Percentiles rank a stretch among this genome's conserved stretches.
phyloP scores from a whole-genome alignment of 2,329 filamentous ascomycete species.

The Aspergillus texensis region DNA sequence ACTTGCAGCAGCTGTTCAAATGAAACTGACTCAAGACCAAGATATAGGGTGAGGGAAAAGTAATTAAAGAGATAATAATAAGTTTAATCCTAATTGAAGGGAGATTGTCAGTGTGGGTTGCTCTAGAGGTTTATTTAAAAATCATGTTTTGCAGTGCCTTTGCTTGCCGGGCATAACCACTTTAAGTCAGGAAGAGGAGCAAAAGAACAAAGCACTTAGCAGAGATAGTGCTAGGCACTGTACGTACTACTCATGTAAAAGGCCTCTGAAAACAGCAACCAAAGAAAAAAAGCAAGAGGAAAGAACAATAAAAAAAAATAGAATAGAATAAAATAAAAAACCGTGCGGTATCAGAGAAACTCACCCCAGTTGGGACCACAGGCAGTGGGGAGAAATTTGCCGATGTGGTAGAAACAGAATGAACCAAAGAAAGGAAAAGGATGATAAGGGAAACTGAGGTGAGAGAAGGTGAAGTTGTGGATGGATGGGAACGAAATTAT shows the following conservation, averaged over 20 bases:
- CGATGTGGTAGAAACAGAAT: constrained; percentile 12
- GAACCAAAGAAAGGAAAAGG: constrained; percentile 8
- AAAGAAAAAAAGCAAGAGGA: constrained; percentile 3
- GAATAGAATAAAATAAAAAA: constrained; percentile 15
- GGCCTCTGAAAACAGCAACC: background rate
- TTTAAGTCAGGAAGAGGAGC: background rate
- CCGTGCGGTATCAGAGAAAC: constrained; percentile 7
- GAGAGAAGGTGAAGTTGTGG: constrained; percentile 12
- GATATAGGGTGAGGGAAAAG: background rate
- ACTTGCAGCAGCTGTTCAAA: background rate
- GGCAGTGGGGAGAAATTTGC: constrained; percentile 22
- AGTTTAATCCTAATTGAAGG: constrained; percentile 1
- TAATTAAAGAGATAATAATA: constrained; percentile 6
- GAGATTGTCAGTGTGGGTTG: background rate
- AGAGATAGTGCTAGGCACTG: background rate
- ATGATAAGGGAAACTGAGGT: constrained; percentile 10
- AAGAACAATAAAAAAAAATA: background rate
- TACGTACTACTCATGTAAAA: background rate
- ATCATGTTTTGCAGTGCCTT: background rate
- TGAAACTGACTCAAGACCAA: background rate
- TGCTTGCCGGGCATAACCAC: background rate
- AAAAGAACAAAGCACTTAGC: background rate
- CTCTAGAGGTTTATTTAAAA: background rate
- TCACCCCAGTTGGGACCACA: constrained; percentile 19
- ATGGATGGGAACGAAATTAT: constrained; percentile 5